Percentiles rank a stretch among this genome's conserved stretches.
Evolutionary conservation across 176 grass and related monocot species (phyloP).

Genomic region (Pontederia paniculata): DNA sequence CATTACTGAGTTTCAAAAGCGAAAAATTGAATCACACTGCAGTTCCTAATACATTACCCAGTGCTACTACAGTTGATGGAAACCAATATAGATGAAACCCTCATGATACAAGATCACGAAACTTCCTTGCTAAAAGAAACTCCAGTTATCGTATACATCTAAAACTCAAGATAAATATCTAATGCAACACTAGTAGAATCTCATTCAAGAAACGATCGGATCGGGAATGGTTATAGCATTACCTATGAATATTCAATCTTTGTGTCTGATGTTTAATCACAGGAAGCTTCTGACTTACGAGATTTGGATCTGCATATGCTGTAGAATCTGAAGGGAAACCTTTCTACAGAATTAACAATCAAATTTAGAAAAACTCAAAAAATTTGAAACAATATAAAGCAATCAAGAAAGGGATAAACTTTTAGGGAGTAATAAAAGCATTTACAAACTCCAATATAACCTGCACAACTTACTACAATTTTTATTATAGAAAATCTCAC

Average conservation of each 20-base stretch:
- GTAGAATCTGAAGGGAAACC: constrained; percentile 46
- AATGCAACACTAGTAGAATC: background rate
- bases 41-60: no score
- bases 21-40: no score
- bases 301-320: constrained; percentile 68
- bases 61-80: no score
- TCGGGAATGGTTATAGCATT: background rate
- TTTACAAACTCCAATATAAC: no score
- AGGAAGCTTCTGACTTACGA: constrained; percentile 51
- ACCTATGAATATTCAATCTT: constrained; percentile 48
- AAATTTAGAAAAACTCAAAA: background rate
- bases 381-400: constrained; percentile 1
- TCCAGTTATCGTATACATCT: no score
- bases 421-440: background rate
- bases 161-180: background rate
- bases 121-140: no score
- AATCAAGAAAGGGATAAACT: background rate
- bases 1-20: no score
- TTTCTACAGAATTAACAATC: constrained; percentile 35
- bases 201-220: no score
- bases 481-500: no score
- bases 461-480: no score
- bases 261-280: constrained; percentile 52
- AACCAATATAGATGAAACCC: no score
- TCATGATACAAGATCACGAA: no score